Conservation (phyloP, 1,139 yeast genomes). For the Blastobotrys aristatus region DNA sequence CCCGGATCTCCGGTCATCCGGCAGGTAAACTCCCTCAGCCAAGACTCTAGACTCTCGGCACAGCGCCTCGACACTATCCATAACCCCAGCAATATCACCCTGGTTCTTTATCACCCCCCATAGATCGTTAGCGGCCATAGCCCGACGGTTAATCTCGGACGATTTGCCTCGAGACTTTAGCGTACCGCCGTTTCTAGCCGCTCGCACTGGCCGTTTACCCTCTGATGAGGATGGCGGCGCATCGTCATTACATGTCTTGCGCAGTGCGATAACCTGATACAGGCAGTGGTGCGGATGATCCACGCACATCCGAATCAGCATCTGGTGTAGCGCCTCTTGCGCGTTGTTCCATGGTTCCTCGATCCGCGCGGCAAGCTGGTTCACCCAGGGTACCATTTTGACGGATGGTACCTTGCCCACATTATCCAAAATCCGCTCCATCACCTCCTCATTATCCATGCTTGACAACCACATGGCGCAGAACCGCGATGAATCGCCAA, state of each 20-base stretch:
- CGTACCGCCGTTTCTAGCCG: not conserved
- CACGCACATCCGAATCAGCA: constrained; percentile 49
- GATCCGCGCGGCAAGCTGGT: constrained; percentile 75
- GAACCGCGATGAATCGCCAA: constrained; percentile 66
- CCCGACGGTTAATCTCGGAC: not conserved
- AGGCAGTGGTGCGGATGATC: constrained; percentile 76
- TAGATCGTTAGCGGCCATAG: constrained; percentile 3
- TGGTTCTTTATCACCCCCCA: constrained; percentile 5
- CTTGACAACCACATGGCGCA: constrained; percentile 83
- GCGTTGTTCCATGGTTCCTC: constrained; percentile 41
- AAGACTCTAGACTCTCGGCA: constrained; percentile 9
- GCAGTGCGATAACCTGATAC: constrained; percentile 51
- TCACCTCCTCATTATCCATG: constrained; percentile 40
- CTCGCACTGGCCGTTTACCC: not conserved
- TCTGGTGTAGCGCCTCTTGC: constrained; percentile 48
- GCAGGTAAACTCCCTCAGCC: constrained; percentile 11
- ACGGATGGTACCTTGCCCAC: constrained; percentile 49
- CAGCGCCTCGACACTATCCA: constrained; percentile 8
- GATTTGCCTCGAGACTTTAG: not conserved
- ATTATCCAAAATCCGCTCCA: constrained; percentile 23
- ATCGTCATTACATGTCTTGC: not conserved
- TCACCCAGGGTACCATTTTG: constrained; percentile 73
- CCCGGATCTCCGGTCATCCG: not conserved
- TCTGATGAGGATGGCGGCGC: not conserved
- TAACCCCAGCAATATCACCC: not conserved